phyloP scores from a whole-genome alignment of 306 rosid species.

The Cucurbita argyrosperma region DNA sequence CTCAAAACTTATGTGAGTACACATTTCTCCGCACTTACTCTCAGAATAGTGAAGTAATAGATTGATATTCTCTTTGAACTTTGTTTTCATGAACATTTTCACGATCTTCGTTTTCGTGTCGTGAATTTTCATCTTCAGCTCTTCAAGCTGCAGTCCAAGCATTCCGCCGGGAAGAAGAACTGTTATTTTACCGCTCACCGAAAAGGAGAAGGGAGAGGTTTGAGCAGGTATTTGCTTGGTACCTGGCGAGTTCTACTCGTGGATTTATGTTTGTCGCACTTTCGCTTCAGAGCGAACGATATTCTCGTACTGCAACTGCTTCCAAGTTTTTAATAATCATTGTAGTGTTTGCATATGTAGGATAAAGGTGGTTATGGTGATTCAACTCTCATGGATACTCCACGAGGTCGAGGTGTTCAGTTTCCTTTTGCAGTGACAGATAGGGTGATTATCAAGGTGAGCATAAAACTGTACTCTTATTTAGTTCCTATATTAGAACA shows the following conservation, averaged over 20 bases:
- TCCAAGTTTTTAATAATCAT: not conserved
- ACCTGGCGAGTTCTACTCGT: not conserved
- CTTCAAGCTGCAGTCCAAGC: constrained; percentile 91
- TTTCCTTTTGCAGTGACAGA: constrained; percentile 91
- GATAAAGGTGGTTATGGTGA: constrained; percentile 75
- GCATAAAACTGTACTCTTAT: not conserved
- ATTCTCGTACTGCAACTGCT: not conserved
- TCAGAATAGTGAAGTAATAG: not conserved
- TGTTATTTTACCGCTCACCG: constrained; percentile 54
- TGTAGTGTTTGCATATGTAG: constrained; percentile 21
- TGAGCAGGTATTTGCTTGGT: constrained; percentile 60
- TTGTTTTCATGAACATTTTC: not conserved
- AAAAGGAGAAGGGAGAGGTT: constrained; percentile 72
- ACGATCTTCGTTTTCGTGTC: not conserved
- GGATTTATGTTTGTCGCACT: not conserved
- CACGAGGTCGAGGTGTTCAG: constrained; percentile 86
- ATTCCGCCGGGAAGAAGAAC: constrained; percentile 75
- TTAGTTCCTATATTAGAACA: not conserved
- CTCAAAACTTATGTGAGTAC: constrained; percentile 82
- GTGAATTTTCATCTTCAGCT: constrained; percentile 35
- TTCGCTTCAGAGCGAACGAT: not conserved
- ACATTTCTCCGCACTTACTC: not conserved
- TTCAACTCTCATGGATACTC: constrained; percentile 36
- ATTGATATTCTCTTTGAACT: not conserved
- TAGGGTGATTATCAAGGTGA: constrained; percentile 87